A percentile compares a stretch with the other conserved stretches of the same genome.
These are phyloP conservation scores for Apiospora aurea DNA, from an alignment of 2,329 filamentous ascomycete genomes.

Conservation along the genomic window DNA sequence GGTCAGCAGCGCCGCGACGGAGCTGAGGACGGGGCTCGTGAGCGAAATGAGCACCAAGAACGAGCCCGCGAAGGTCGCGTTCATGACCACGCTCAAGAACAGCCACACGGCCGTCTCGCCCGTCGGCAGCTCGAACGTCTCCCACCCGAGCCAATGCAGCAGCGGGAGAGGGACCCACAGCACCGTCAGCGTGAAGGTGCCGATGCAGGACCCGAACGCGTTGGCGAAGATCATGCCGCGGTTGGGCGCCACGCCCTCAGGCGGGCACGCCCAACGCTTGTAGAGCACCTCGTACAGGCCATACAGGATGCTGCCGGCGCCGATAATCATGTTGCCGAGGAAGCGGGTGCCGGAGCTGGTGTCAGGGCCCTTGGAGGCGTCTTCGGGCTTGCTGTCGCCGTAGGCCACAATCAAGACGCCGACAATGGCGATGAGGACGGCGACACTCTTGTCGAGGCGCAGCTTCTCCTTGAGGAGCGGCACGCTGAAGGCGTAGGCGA, in stretches of 20 bases:
- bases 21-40: conserved; percentile 90
- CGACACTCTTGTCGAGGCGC: conserved; percentile 82
- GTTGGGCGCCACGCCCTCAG: conserved; percentile 82
- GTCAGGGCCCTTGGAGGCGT: conserved; percentile 58
- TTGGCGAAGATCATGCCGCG: conserved; percentile 97
- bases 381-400: conserved; percentile 68
- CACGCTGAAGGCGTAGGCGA: conserved; percentile 96
- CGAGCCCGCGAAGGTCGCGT: conserved; percentile 90
- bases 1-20: conserved; percentile 90
- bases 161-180: conserved; percentile 93
- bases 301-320: conserved; percentile 88
- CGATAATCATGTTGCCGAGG: conserved; percentile 90
- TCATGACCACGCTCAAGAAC: conserved; percentile 80
- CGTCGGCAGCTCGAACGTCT: conserved; percentile 82
- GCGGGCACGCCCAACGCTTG: conserved; percentile 91
- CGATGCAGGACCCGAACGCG: conserved; percentile 87
- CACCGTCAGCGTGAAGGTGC: conserved; percentile 82
- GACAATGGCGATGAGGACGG: conserved; percentile 84
- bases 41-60: conserved; percentile 93
- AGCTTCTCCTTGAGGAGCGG: conserved; percentile 86
- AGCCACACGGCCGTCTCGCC: conserved; percentile 83
- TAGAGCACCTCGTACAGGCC: conserved; percentile 98
- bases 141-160: conserved; percentile 78
- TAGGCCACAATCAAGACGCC: conserved; percentile 97
- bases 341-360: conserved; percentile 68